Conservation (phyloP, 1,139 yeast species). For the Tardiomyces depauwii region DNA sequence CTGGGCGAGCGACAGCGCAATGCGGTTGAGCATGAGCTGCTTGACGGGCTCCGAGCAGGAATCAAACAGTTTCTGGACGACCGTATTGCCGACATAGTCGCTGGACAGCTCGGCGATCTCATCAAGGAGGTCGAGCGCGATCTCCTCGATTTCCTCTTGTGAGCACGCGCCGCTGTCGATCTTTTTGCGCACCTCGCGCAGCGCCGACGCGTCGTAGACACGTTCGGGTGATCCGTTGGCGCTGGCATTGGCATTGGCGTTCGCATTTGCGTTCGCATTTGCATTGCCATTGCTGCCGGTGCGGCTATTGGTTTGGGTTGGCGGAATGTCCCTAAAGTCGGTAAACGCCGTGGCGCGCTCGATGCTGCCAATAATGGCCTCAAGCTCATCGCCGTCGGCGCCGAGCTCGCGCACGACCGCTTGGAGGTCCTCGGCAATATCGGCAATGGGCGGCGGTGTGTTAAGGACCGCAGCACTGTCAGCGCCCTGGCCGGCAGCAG, state of each 20-base stretch:
- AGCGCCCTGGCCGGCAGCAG: background rate
- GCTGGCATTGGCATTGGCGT: background rate
- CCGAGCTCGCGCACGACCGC: slow-evolving; percentile 23
- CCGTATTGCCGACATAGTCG: slow-evolving; percentile 92
- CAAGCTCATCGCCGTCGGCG: slow-evolving; percentile 17
- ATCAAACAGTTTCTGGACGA: slow-evolving; percentile 83
- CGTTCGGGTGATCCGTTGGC: slow-evolving; percentile 28
- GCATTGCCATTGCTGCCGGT: background rate
- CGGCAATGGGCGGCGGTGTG: slow-evolving; percentile 6
- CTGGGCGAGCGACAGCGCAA: slow-evolving; percentile 75
- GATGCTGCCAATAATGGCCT: slow-evolving; percentile 9
- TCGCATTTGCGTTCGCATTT: background rate
- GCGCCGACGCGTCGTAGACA: slow-evolving; percentile 78
- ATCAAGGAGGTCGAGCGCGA: slow-evolving; percentile 74
- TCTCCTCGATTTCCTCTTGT: slow-evolving; percentile 59
- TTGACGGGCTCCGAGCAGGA: slow-evolving; percentile 60
- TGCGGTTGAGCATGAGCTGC: slow-evolving; percentile 68
- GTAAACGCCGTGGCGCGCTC: background rate
- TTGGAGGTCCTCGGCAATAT: slow-evolving; percentile 19
- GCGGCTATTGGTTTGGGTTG: no score
- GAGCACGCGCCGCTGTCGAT: slow-evolving; percentile 34
- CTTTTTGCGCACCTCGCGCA: slow-evolving; percentile 45
- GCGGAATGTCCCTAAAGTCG: background rate
- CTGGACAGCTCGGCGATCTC: slow-evolving; percentile 87
- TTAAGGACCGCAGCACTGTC: background rate